Conservation (phyloP, 2,329 filamentous ascomycete species). For the Pseudopithomyces maydicus region DNA sequence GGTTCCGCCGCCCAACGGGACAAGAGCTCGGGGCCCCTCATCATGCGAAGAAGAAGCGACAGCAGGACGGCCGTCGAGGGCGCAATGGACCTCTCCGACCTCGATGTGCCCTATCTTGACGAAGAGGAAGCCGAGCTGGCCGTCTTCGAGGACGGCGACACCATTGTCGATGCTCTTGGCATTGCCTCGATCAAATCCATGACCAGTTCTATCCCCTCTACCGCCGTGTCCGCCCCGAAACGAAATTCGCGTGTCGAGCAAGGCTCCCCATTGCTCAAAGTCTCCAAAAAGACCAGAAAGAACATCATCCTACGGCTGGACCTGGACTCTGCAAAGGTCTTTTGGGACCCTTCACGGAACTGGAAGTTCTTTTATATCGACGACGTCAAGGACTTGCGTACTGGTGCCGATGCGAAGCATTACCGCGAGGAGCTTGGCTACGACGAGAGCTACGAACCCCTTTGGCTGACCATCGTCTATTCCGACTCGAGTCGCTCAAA, state of each 20-base stretch:
- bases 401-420: conserved; percentile 81
- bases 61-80: conserved; percentile 72
- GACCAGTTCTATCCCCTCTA: conserved; percentile 47
- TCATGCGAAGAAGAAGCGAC: conserved; percentile 85
- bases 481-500: conserved; percentile 77
- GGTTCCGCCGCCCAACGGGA: conserved; percentile 77
- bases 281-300: conserved; percentile 81
- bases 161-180: conserved; percentile 46
- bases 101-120: conserved; percentile 60
- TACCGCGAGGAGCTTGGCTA: conserved; percentile 85
- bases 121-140: conserved; percentile 53
- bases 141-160: conserved; percentile 50
- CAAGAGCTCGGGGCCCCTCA: conserved; percentile 85
- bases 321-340: conserved; percentile 81
- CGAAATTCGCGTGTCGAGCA: conserved; percentile 77
- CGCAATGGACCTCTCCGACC: conserved; percentile 54
- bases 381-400: conserved; percentile 88
- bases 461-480: conserved; percentile 92
- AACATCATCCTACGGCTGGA: conserved; percentile 80
- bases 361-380: conserved; percentile 92
- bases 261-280: conserved; percentile 78
- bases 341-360: conserved; percentile 79
- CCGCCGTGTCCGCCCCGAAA: conserved; percentile 66
- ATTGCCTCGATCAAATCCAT: conserved; percentile 40
- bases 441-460: conserved; percentile 67